Evolutionary conservation across 306 rosid genomes (phyloP).

Genomic region (Biancaea sappan): DNA sequence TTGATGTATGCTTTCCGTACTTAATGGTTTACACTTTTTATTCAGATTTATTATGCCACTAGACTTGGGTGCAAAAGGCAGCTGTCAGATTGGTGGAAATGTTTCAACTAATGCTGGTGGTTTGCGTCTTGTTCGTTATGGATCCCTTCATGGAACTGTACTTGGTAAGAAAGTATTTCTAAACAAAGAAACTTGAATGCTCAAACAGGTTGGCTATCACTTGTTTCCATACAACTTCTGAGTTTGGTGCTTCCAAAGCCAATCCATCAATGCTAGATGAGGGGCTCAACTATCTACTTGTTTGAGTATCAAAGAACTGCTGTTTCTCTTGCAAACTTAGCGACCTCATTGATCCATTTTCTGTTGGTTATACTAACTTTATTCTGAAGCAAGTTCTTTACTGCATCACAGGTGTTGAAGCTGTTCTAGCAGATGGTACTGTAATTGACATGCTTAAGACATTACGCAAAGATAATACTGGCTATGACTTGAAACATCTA

Average conservation of each 20-base stretch:
- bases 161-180: slow-evolving; percentile 64
- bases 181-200: slow-evolving; percentile 4
- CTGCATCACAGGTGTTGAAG: slow-evolving; percentile 76
- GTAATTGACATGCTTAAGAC: slow-evolving; percentile 92
- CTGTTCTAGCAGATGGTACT: slow-evolving; percentile 87
- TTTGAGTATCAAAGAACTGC: slow-evolving; percentile 1
- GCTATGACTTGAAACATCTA: slow-evolving; percentile 90
- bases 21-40: slow-evolving; percentile 53
- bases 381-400: slow-evolving; percentile 36
- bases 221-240: slow-evolving; percentile 21
- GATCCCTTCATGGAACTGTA: slow-evolving; percentile 93
- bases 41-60: slow-evolving; percentile 98
- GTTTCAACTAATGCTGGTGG: slow-evolving; percentile 99
- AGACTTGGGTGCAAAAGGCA: slow-evolving; percentile 99
- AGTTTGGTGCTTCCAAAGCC: slow-evolving; percentile 20
- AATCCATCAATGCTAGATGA: slow-evolving; percentile 14
- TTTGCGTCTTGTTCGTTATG: slow-evolving; percentile 89
- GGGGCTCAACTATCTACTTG: slow-evolving; percentile 17
- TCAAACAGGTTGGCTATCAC: slow-evolving; percentile 21
- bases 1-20: slow-evolving; percentile 32
- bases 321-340: slow-evolving; percentile 25
- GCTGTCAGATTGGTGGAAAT: slow-evolving; percentile 99
- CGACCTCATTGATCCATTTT: slow-evolving; percentile 26
- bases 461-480: slow-evolving; percentile 95
- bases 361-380: slow-evolving; percentile 20